Evolutionary conservation across 805 yeast species (phyloP).

Genomic region (Nakazawaea laoshanensis): DNA sequence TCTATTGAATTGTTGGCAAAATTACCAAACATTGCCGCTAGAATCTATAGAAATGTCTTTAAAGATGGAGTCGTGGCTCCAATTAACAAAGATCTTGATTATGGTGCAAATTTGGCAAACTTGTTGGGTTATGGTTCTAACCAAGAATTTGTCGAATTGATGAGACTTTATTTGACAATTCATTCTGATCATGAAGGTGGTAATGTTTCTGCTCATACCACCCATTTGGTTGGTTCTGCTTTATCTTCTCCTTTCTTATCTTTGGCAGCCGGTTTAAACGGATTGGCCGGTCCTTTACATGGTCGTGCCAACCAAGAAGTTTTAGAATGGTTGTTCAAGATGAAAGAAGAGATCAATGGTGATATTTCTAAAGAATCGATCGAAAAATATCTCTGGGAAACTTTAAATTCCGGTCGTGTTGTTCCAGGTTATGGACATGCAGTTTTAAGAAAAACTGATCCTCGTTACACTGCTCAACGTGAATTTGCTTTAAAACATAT

Average conservation of each 20-base stretch:
- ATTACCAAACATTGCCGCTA: conserved; percentile 73
- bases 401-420: conserved; percentile 74
- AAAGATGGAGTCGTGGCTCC: conserved; percentile 64
- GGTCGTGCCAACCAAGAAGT: conserved; percentile 89
- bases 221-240: conserved; percentile 81
- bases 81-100: conserved; percentile 49
- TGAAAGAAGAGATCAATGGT: conserved; percentile 61
- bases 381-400: conserved; percentile 72
- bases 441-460: conserved; percentile 81
- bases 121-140: conserved; percentile 52
- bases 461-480: conserved; percentile 80
- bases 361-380: conserved; percentile 60
- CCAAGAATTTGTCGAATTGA: conserved; percentile 66
- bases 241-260: conserved; percentile 72
- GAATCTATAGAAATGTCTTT: conserved; percentile 78
- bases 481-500: conserved; percentile 68
- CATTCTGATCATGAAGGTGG: conserved; percentile 92
- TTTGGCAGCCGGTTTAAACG: conserved; percentile 75
- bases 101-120: conserved; percentile 54
- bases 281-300: conserved; percentile 82
- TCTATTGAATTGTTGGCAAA: conserved; percentile 73
- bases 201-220: conserved; percentile 80
- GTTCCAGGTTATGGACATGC: conserved; percentile 90
- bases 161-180: conserved; percentile 74
- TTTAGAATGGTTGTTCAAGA: conserved; percentile 67